These are phyloP conservation scores for Neofusicoccum kwambonambiense DNA, from an alignment of 2,329 filamentous ascomycete species.

Conservation along the genomic window DNA sequence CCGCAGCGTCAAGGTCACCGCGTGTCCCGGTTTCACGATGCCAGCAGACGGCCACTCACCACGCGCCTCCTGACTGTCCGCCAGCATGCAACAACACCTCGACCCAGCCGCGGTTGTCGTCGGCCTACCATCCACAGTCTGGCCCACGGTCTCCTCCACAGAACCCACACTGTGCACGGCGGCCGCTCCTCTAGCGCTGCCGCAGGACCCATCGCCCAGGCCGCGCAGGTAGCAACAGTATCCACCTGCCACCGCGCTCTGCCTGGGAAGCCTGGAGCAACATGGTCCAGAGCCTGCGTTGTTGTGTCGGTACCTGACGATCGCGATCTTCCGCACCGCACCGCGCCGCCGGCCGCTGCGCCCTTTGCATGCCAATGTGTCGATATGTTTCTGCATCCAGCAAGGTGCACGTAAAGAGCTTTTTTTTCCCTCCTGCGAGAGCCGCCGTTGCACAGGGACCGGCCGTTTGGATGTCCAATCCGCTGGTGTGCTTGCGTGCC, in stretches of 20 bases:
- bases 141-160: conserved; percentile 14
- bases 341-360: background rate
- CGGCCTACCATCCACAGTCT: conserved; percentile 3
- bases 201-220: conserved; percentile 16
- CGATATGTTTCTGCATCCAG: background rate
- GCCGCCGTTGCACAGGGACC: background rate
- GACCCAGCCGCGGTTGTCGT: background rate
- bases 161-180: conserved; percentile 9
- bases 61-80: background rate
- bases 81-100: background rate
- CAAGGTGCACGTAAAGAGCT: conserved; percentile 2
- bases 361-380: background rate
- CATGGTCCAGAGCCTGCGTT: background rate
- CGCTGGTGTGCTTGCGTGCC: conserved; percentile 7
- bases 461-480: background rate
- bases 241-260: background rate
- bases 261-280: background rate
- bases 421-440: background rate
- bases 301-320: conserved; percentile 13
- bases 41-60: background rate
- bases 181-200: conserved; percentile 10
- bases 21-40: conserved; percentile 7
- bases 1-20: background rate
- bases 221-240: background rate
- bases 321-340: conserved; percentile 19